Conservation (phyloP, 257 asterid species). For the Gentiana macrophylla region DNA sequence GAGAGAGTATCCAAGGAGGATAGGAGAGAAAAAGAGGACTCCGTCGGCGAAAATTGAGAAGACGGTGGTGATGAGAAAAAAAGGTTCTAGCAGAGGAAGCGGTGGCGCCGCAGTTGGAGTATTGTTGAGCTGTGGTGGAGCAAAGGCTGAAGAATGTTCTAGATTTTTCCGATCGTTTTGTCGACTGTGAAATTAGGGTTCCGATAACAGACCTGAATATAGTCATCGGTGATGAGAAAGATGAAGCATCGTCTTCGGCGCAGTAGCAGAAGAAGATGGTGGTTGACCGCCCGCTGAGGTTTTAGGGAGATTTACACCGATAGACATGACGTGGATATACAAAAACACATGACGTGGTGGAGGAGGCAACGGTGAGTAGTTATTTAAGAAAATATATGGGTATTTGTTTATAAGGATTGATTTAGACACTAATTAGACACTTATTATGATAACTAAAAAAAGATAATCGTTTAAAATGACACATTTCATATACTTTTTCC, state of each 20-base stretch:
- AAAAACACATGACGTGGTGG: slow-evolving; percentile 20
- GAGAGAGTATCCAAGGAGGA: slow-evolving; percentile 83
- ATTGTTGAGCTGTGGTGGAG: slow-evolving; percentile 4
- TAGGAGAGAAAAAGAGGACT: slow-evolving; percentile 68
- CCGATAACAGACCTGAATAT: slow-evolving; percentile 47
- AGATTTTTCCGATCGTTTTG: slow-evolving; percentile 10
- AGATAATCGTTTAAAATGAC: too few species aligned
- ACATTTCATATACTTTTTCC: too few species aligned
- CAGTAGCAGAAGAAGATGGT: neutral
- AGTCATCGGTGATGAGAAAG: slow-evolving; percentile 42
- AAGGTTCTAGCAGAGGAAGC: slow-evolving; percentile 8
- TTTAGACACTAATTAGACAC: too few species aligned
- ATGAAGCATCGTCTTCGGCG: slow-evolving; percentile 16
- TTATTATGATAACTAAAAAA: too few species aligned
- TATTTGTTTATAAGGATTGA: too few species aligned
- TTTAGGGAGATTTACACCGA: slow-evolving; percentile 1
- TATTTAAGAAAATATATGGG: too few species aligned
- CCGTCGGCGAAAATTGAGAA: slow-evolving; percentile 36
- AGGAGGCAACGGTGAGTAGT: neutral
- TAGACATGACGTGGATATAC: neutral
- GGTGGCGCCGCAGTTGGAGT: slow-evolving; percentile 18
- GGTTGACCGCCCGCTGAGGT: slow-evolving; percentile 3
- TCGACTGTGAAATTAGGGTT: slow-evolving; percentile 9
- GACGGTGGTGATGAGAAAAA: slow-evolving; percentile 21
- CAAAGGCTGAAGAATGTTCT: slow-evolving; percentile 40